Percentiles rank a stretch among this genome's conserved stretches.
phyloP scores from a whole-genome alignment of 192 early-diverging fungal genomes.

The Diversispora epigaea region DNA sequence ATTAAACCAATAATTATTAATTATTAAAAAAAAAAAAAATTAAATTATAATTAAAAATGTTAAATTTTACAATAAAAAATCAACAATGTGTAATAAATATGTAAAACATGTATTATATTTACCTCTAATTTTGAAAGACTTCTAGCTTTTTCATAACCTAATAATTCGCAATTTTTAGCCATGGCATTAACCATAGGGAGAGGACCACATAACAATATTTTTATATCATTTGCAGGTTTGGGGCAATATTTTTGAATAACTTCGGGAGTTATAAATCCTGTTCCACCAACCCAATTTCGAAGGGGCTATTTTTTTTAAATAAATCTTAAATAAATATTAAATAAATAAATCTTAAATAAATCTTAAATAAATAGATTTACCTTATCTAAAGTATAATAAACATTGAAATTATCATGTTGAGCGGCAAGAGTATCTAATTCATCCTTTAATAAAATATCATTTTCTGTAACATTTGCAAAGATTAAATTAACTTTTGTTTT shows the following conservation, averaged over 20 bases:
- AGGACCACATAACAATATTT: slow-evolving; percentile 90
- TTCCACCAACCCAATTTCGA: slow-evolving; percentile 75
- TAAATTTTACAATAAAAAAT: background rate
- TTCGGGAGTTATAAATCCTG: slow-evolving; percentile 84
- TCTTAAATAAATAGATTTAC: slow-evolving; percentile 2
- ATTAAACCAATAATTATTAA: background rate
- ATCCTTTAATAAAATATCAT: slow-evolving; percentile 83
- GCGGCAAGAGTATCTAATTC: slow-evolving; percentile 77
- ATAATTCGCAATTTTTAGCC: slow-evolving; percentile 63
- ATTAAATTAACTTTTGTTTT: slow-evolving; percentile 84
- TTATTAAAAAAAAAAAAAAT: too few species aligned
- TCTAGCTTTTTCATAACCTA: slow-evolving; percentile 78
- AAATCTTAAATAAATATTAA: background rate
- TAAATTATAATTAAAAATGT: background rate
- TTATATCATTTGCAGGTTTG: slow-evolving; percentile 72
- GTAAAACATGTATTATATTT: background rate
- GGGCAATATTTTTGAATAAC: slow-evolving; percentile 76
- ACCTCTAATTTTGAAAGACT: slow-evolving; percentile 70
- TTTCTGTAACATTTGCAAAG: slow-evolving; percentile 87
- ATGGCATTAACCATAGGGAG: slow-evolving; percentile 87
- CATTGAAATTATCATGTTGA: slow-evolving; percentile 74
- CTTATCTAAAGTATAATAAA: slow-evolving; percentile 83
- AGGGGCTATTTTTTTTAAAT: slow-evolving; percentile 48
- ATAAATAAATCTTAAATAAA: background rate
- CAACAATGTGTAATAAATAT: background rate